These are phyloP conservation scores for Emmonsiellopsis sp. DNA, from an alignment of 2,329 filamentous ascomycete genomes.

Conservation along the genomic window DNA sequence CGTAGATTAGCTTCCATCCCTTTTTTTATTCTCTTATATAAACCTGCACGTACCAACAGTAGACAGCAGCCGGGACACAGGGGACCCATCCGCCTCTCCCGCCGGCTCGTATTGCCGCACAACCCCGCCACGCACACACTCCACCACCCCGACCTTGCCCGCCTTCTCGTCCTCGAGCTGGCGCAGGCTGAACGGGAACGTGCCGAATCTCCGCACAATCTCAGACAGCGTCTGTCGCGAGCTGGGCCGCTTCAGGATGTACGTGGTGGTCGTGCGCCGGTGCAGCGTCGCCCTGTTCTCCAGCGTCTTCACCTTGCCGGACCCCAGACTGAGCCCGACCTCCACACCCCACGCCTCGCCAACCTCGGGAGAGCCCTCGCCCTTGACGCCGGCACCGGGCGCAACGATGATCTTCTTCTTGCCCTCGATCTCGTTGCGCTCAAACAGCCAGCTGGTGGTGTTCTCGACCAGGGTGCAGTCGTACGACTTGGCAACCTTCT, in stretches of 20 bases:
- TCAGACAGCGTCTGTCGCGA: slow-evolving; percentile 89
- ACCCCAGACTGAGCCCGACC: slow-evolving; percentile 81
- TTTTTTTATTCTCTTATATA: no score
- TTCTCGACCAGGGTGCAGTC: slow-evolving; percentile 92
- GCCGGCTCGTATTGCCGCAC: slow-evolving; percentile 94
- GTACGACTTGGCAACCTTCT: slow-evolving; percentile 86
- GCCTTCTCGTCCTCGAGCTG: slow-evolving; percentile 95
- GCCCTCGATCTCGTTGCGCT: slow-evolving; percentile 94
- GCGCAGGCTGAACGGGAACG: slow-evolving; percentile 93
- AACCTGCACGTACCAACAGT: slow-evolving; percentile 67
- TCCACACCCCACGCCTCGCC: slow-evolving; percentile 98
- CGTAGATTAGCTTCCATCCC: neutral
- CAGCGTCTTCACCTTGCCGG: slow-evolving; percentile 88
- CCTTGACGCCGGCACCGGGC: slow-evolving; percentile 70
- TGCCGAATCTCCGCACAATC: slow-evolving; percentile 93
- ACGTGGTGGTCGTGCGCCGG: slow-evolving; percentile 84
- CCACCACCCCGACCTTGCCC: slow-evolving; percentile 89
- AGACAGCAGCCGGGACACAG: slow-evolving; percentile 78
- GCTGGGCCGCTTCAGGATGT: slow-evolving; percentile 85
- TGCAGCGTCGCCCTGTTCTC: slow-evolving; percentile 84
- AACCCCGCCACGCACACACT: slow-evolving; percentile 88
- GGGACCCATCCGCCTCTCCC: slow-evolving; percentile 79
- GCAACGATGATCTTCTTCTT: slow-evolving; percentile 96
- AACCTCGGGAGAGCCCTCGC: slow-evolving; percentile 78
- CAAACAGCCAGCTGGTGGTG: slow-evolving; percentile 95